Conservation (phyloP, 495 filamentous ascomycete species). For the Bathelium albidoporum region DNA sequence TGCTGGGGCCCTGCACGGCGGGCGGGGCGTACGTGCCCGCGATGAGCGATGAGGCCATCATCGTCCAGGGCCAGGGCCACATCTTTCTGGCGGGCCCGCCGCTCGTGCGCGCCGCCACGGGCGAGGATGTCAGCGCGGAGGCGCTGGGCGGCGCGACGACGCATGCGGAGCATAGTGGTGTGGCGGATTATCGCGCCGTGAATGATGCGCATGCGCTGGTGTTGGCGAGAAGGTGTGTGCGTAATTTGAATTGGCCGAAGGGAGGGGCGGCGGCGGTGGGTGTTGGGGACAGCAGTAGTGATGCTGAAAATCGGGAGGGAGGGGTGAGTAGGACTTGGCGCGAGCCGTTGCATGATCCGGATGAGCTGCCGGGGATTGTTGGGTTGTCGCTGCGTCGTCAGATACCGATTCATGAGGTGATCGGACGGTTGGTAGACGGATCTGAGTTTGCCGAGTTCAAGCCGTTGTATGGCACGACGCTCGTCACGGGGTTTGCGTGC, state of each 20-base stretch:
- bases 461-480: slow-evolving; percentile 75
- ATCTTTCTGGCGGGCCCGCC: slow-evolving; percentile 96
- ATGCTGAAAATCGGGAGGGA: too few relatives aligned
- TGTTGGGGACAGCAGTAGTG: too few relatives aligned
- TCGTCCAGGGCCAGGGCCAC: slow-evolving; percentile 86
- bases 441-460: slow-evolving; percentile 92
- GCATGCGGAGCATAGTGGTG: slow-evolving; percentile 84
- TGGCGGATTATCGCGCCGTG: slow-evolving; percentile 91
- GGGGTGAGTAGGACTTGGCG: slow-evolving; percentile 15
- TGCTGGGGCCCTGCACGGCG: slow-evolving; percentile 96
- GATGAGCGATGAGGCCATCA: slow-evolving; percentile 97
- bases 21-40: slow-evolving; percentile 93
- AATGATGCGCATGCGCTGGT: slow-evolving; percentile 90
- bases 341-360: slow-evolving; percentile 73
- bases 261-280: neutral
- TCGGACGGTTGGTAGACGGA: slow-evolving; percentile 88
- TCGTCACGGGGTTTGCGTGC: slow-evolving; percentile 84
- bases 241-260: slow-evolving; percentile 78
- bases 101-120: slow-evolving; percentile 91
- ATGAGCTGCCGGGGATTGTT: slow-evolving; percentile 78
- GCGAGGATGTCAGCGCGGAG: slow-evolving; percentile 85
- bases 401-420: slow-evolving; percentile 79
- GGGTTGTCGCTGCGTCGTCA: slow-evolving; percentile 78
- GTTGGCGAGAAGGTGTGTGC: slow-evolving; percentile 70
- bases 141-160: slow-evolving; percentile 88